Base-by-base conservation (phyloP, 78 protist genomes). In the Dictyostelium purpureum region DNA sequence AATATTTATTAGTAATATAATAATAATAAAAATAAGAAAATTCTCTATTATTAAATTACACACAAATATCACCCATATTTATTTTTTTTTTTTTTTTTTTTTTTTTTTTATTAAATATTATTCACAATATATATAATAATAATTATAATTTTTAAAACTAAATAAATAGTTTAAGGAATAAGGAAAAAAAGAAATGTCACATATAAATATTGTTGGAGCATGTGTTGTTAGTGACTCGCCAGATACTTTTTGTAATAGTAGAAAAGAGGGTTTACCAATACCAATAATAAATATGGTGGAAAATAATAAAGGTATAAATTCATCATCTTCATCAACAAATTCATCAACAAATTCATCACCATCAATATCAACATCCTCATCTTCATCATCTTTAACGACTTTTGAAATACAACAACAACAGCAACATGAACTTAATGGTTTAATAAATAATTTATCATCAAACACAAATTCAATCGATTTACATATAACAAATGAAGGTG, bases 141-240 rank as follows among this genome's bases (percentile, higher is more conserved):
- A n/a, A n/a, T n/a, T n/a, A n/a, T n/a, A n/a, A n/a, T n/a, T n/a
- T n/a, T n/a, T 43, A 43, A 43, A 43, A 43, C 7, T 7, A 43
- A 43, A 43, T 43, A 43, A 43, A 43, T 43, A 43, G 49, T 43
- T 9, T 43, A 43, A 9, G 7, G n/a, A 59, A 59, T 59, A 40
- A 61, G 31, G 19, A 61, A 35, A 61, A 28, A 28, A 28, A 16
- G 52, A 0, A 16, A 16, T 47, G 31, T 31, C n/a, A n/a, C n/a
- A n/a, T 24, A 61, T 61, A 28, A 61, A 61, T 31, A 40, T 40
- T 31, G 42, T 61, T 9, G 69, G 69, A 61, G 69, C 69, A 61
- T 61, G 69, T 31, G 69, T 61, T 26, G 69, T 61, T 31, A 61
- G n/a, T 28, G 69, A 61, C 31, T 61, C 69, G 31, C 69, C 69